These are phyloP conservation scores for Filobasidium floriforme DNA, from an alignment of 768 basidiomycete species.

Conservation along the genomic window DNA sequence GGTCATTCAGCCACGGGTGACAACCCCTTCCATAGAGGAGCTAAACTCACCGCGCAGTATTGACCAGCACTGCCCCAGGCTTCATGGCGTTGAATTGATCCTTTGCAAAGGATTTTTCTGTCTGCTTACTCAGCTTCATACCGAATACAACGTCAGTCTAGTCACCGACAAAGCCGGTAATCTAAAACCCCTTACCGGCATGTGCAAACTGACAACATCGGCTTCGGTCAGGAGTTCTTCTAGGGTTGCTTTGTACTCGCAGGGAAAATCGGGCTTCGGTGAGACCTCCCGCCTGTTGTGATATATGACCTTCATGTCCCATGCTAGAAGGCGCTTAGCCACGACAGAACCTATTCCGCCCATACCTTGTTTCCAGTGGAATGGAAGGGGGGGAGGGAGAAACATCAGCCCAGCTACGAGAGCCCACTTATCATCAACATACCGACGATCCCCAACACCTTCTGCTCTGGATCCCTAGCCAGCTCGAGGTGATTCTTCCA, in stretches of 20 bases:
- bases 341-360: slow-evolving; percentile 46
- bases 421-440: neutral
- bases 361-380: slow-evolving; percentile 35
- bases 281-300: slow-evolving; percentile 49
- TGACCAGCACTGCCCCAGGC: slow-evolving; percentile 67
- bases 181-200: slow-evolving; percentile 53
- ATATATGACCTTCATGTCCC: slow-evolving; percentile 86
- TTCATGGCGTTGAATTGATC: slow-evolving; percentile 69
- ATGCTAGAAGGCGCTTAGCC: slow-evolving; percentile 52
- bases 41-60: slow-evolving; percentile 59
- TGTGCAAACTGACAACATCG: slow-evolving; percentile 78
- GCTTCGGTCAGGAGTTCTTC: slow-evolving; percentile 59
- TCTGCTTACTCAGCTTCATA: slow-evolving; percentile 48
- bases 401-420: too few species aligned
- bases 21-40: neutral
- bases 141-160: neutral
- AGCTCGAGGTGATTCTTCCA: slow-evolving; percentile 28
- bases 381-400: neutral
- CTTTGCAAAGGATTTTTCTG: slow-evolving; percentile 64
- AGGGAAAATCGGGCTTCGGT: slow-evolving; percentile 62
- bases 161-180: slow-evolving; percentile 20
- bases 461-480: slow-evolving; percentile 43
- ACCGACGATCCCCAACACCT: slow-evolving; percentile 45
- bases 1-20: neutral
- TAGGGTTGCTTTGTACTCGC: slow-evolving; percentile 59